phyloP scores from a whole-genome alignment of 2,329 filamentous ascomycete genomes.

The Lachnellula occidentalis region DNA sequence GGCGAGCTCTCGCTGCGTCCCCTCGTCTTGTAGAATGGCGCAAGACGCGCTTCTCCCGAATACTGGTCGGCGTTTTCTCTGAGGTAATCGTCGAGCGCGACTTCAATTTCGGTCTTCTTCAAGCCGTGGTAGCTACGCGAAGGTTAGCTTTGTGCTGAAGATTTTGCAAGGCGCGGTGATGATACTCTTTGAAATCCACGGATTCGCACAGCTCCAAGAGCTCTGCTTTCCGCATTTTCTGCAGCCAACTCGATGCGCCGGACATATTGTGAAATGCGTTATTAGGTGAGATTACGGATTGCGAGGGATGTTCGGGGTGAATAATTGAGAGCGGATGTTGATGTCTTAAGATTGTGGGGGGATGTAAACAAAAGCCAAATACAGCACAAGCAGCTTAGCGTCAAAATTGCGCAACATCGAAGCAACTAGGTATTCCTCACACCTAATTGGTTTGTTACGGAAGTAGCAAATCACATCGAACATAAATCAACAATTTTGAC shows the following conservation, averaged over 20 bases:
- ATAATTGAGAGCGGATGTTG: constrained; percentile 7
- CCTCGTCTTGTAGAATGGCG: constrained; percentile 64
- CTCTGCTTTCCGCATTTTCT: constrained; percentile 76
- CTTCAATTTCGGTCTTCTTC: constrained; percentile 76
- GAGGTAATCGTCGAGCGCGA: constrained; percentile 67
- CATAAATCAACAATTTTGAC: not conserved
- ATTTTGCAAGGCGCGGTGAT: constrained; percentile 23
- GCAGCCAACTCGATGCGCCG: constrained; percentile 64
- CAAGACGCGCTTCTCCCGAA: constrained; percentile 57
- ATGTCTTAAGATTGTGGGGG: constrained; percentile 7
- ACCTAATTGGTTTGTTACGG: not conserved
- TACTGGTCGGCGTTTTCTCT: constrained; percentile 62
- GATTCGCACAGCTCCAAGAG: constrained; percentile 68
- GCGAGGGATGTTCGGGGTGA: constrained; percentile 15
- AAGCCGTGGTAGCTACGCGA: constrained; percentile 57
- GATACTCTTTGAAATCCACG: constrained; percentile 68
- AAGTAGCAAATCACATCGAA: not conserved
- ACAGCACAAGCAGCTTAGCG: not conserved
- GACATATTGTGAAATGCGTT: constrained; percentile 52
- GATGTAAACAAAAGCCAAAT: constrained; percentile 5
- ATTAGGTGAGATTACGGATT: constrained; percentile 43
- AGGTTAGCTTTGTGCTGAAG: constrained; percentile 13
- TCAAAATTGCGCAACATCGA: not conserved
- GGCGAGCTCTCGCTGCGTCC: constrained; percentile 57
- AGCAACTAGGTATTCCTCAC: not conserved